A percentile compares a stretch with the other conserved stretches of the same genome.
Evolutionary conservation across 495 filamentous ascomycete species (phyloP).

Genomic region (Neurospora sp.): DNA sequence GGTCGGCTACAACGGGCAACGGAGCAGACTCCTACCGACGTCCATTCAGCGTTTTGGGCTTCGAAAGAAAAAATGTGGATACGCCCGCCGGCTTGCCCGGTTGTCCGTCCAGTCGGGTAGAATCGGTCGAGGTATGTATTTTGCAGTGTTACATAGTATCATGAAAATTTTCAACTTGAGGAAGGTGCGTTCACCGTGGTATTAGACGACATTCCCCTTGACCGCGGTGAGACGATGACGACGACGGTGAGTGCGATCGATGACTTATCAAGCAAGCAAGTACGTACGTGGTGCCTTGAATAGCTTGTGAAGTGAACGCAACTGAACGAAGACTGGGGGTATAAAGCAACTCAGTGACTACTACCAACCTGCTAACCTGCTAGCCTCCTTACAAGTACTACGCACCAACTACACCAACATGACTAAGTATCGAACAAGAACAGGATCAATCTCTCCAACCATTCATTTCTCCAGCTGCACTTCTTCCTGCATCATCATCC

Average conservation of each 20-base stretch:
- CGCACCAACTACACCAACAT: neutral
- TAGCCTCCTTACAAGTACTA: neutral
- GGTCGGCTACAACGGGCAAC: neutral
- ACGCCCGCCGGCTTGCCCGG: neutral
- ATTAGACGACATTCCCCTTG: neutral
- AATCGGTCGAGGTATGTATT: neutral
- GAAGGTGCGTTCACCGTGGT: neutral
- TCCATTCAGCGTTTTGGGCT: neutral
- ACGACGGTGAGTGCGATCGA: too few relatives aligned
- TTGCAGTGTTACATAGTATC: neutral
- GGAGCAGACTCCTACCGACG: neutral
- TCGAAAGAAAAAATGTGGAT: neutral
- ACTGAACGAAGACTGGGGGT: neutral
- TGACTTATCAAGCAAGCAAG: too few relatives aligned
- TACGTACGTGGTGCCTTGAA: too few relatives aligned
- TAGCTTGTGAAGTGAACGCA: neutral
- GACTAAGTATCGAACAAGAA: neutral
- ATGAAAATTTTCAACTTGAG: neutral
- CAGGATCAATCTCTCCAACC: neutral
- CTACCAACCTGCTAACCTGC: neutral
- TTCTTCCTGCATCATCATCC: too few relatives aligned
- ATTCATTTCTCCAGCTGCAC: too few relatives aligned
- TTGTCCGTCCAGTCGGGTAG: neutral
- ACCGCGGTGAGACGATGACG: neutral
- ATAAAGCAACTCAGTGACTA: neutral